Evolutionary conservation across 257 asterid genomes (phyloP).

Genomic region (Ilex aquifolium): DNA sequence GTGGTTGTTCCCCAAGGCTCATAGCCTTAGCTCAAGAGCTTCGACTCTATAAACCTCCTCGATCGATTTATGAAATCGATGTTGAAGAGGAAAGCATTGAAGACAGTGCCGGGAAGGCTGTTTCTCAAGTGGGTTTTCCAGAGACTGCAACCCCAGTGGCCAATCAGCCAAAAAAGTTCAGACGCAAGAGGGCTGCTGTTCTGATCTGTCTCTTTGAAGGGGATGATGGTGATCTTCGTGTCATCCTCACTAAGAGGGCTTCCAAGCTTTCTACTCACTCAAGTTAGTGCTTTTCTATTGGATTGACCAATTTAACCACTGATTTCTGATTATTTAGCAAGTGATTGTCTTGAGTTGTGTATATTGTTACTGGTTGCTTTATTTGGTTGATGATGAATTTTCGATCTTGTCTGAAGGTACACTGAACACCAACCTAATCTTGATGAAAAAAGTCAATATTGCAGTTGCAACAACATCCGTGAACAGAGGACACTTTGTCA

Average conservation of each 20-base stretch:
- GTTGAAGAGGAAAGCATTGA: constrained; percentile 55
- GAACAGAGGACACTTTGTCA: too few species aligned
- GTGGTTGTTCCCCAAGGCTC: constrained; percentile 32
- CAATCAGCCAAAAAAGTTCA: constrained; percentile 29
- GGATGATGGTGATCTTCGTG: constrained; percentile 50
- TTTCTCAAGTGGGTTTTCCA: constrained; percentile 70
- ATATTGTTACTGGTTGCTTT: too few species aligned
- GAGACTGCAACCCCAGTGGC: constrained; percentile 63
- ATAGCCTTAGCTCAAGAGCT: constrained; percentile 63
- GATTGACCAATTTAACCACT: neutral
- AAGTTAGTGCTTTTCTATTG: constrained; percentile 35
- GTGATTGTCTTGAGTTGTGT: neutral
- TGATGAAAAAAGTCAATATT: too few species aligned
- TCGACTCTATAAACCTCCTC: constrained; percentile 66
- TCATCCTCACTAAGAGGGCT: constrained; percentile 72
- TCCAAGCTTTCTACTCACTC: constrained; percentile 59
- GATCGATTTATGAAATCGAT: constrained; percentile 34
- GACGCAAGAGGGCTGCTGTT: constrained; percentile 52
- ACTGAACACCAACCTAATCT: too few species aligned
- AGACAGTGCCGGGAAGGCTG: constrained; percentile 67
- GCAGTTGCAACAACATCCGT: too few species aligned
- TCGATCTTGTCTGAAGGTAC: too few species aligned
- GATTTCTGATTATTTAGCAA: neutral
- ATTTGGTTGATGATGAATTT: too few species aligned
- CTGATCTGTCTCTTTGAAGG: constrained; percentile 69